These are phyloP conservation scores for Primulina huaijiensis DNA, from an alignment of 257 asterid genomes.

Conservation along the genomic window DNA sequence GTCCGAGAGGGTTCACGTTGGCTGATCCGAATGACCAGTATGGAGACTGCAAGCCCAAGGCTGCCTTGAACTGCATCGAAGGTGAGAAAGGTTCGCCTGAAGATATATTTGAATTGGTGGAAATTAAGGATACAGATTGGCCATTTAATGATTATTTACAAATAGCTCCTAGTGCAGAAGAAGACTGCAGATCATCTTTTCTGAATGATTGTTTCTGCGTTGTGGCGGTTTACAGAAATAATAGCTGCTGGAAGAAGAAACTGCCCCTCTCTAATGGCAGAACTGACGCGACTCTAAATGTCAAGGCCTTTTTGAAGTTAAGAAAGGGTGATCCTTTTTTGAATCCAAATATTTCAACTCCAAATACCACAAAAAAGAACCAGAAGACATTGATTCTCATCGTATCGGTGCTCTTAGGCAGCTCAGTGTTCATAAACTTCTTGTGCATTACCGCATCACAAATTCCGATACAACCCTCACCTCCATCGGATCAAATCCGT, in stretches of 20 bases:
- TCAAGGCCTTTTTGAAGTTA: conserved; percentile 48
- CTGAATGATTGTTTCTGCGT: conserved; percentile 55
- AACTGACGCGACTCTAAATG: conserved; percentile 13
- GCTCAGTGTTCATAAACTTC: conserved; percentile 46
- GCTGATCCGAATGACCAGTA: conserved; percentile 36
- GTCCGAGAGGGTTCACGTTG: conserved; percentile 40
- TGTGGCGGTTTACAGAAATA: conserved; percentile 34
- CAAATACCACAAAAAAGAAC: conserved; percentile 9
- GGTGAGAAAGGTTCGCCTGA: conserved; percentile 10
- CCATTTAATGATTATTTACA: conserved; percentile 33
- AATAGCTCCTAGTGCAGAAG: not conserved
- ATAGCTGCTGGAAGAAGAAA: conserved; percentile 70
- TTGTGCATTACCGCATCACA: conserved; percentile 21
- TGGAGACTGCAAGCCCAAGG: conserved; percentile 43
- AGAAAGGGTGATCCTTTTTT: conserved; percentile 28
- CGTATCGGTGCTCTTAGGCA: conserved; percentile 42
- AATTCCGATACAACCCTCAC: not conserved
- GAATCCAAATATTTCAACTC: not conserved
- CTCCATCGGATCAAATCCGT: conserved; percentile 21
- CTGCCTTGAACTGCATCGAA: conserved; percentile 33
- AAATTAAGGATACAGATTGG: conserved; percentile 39
- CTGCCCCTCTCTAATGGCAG: conserved; percentile 64
- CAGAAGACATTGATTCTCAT: conserved; percentile 28
- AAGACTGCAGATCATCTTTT: conserved; percentile 40
- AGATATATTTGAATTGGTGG: conserved; percentile 26